Base-by-base conservation (phyloP, 768 basidiomycete species). In the Fibroporia radiculosa region DNA sequence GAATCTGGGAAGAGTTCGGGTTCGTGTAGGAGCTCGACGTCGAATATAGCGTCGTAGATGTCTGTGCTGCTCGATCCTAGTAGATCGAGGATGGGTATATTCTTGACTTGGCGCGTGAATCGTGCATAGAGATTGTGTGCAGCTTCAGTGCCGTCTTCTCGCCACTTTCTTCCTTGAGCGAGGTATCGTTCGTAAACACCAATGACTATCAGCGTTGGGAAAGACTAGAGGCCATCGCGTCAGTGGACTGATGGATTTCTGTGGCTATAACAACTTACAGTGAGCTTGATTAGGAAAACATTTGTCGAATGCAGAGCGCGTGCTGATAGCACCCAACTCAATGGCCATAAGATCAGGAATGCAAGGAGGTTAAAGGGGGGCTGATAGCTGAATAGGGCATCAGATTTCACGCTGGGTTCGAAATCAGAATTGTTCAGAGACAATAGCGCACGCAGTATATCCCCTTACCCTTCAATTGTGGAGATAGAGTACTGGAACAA, bases 311-410 rank as follows among this genome's bases (percentile, higher is more conserved):
- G 93, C n/a, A 95, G 65, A 8, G 77, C 71, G 28, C 88, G 76
- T 2, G 91, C 88, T 3, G 82, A 73, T 13, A 91, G 64, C 31
- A 88, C 56, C 62, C 74, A 93, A 51, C 82, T 83, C 20, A 82
- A 71, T 11, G 92, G 89, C 59, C 87, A 84, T 39, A 95, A 73
- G 46, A 95, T 69, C 23, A 79, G 45, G 60, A 92, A 82, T 1
- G 93, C 93, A 16, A 87, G 66, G 16, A 90, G 66, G 55, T 89
- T 91, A 73, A 91, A 90, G 1, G 92, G 92, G 1, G 88, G 89
- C 52, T 92, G 87, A 56, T 96, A 95, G 37, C 84, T 90, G 67
- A 93, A 90, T 14, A 96, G 69, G 1, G 87, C 87, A 59, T 93
- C 90, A 2, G 84, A 82, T 59, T 92, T 92, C 57, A 92, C 85